Base-by-base conservation (phyloP, 1,139 yeast genomes). In the Pichia sp. region DNA sequence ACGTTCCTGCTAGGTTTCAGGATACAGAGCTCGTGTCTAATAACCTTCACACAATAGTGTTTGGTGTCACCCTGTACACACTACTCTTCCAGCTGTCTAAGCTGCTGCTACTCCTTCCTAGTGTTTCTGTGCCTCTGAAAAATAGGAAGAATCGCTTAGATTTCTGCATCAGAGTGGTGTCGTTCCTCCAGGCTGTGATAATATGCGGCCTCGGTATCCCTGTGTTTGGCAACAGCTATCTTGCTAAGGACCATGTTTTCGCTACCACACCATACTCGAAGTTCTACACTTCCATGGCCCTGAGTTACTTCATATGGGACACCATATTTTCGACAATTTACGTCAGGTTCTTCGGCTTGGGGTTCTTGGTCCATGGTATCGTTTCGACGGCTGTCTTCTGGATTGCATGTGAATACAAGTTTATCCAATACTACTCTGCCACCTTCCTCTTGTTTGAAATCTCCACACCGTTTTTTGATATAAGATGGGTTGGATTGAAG, bases 221-320 rank as follows among this genome's bases (percentile, higher is more conserved):
- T 0, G 73, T 84, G 68, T 83, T 86, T 73, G 72, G 74, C 61
- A 87, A 86, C 64, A 76, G 80, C 16, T 69, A 71, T 50, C 69
- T 81, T 34, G 72, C 75, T 56, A 67, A 69, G 20, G 79, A 81
- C 58, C 75, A 81, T 49, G 75, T 92, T n/a, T 79, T 80, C 62
- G 90, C 87, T 1, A 79, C 79, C 63, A 83, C 87, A 34, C 89
- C 92, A 4, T 90, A 87, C 65, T 83, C 86, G 1, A 87, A 87
- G 16, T 77, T 89, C 54, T 85, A 90, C 33, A 73, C 82, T 43
- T 76, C 95, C 2, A 73, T 84, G 67, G 92, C 96, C 6, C 67
- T 80, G 33, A 97, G 97, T 1, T 93, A 93, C 73, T 93, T 93
- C 68, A 63, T 89, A n/a, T 93, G 99, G 98, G 99, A 93, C 68